Evolutionary conservation across 2,329 filamentous ascomycete genomes (phyloP), one percentile per base, ranked within the genome.

Genomic region (Cryphonectria carpinicola): DNA sequence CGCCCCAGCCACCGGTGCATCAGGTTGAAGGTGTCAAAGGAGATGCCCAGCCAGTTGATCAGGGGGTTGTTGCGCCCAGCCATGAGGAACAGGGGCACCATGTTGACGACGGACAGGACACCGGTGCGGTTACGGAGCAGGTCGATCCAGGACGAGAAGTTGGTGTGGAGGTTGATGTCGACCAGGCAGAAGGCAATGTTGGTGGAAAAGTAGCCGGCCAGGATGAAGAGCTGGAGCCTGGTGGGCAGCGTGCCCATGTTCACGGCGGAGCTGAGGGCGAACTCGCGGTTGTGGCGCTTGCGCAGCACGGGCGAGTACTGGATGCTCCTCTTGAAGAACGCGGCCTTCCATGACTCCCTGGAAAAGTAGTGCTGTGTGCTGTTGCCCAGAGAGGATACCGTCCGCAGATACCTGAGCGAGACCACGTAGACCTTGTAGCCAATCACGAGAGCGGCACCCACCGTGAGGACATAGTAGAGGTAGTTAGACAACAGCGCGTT

Each of bases 11-110:
- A 95, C 73, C 93, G 88, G 80, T 95, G 92, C 70, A 95, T 84
- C 72, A 95, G 81, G 82, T 95, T 95, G 85, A 93, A 94, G 0
- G 91, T 93, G 79, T 95, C 92, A 79, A 94, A 95, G 4, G 91
- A 93, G 74, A 95, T 89, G 72, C 89, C 89, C 67, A 93, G 85
- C 74, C 92, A 83, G 72, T 84, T 84, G 77, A 95, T 93, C 74
- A 95, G 84, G 32, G 92, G 92, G 81, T 95, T 95, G 82, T 94
- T 95, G 75, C 92, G 87, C 58, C 90, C 90, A 63, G 92, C 91
- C 79, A 94, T 84, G 65, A 94, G 80, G 80, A 94, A 92, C 4
- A 95, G 83, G 1, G 93, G 92, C 63, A 90, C 82, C 92, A 95
- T 93, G 83, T 95, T 95, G 79, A 93, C 87, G 58, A 90, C 87